These are phyloP conservation scores for Thuidium tamariscinum DNA, from an alignment of 225 moss, liverwort and hornwort species.

Conservation along the genomic window DNA sequence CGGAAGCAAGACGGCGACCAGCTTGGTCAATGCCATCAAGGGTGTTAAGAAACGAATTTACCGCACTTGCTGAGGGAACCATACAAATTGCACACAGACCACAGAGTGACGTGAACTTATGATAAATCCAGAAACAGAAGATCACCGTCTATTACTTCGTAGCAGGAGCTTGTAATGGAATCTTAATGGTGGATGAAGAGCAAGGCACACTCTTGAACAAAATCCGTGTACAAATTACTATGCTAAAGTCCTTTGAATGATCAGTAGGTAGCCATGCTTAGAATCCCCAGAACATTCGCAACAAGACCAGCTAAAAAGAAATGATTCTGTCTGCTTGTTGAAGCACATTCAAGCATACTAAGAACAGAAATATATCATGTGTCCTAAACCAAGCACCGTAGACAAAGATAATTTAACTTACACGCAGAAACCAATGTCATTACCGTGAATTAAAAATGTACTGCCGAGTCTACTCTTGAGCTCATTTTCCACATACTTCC, in stretches of 20 bases:
- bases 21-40: constrained; percentile 77
- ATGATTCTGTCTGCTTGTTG: neutral
- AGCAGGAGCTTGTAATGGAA: neutral
- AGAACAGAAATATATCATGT: neutral
- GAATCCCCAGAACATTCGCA: neutral
- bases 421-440: neutral
- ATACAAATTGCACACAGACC: neutral
- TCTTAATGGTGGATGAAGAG: neutral
- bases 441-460: constrained; percentile 78
- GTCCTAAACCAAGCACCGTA: neutral
- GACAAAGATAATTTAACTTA: neutral
- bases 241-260: neutral
- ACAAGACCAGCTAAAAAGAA: neutral
- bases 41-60: constrained; percentile 72
- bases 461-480: constrained; percentile 56
- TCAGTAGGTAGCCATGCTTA: neutral
- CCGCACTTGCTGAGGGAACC: constrained; percentile 60
- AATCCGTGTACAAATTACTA: neutral
- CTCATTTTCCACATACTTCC: constrained; percentile 62
- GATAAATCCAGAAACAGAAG: neutral
- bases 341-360: neutral
- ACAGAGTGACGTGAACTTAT: neutral
- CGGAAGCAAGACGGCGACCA: constrained; percentile 80
- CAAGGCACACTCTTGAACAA: neutral
- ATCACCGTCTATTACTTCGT: neutral